Conservation (phyloP, 306 rosid genomes). For the Rosa multiflora region DNA sequence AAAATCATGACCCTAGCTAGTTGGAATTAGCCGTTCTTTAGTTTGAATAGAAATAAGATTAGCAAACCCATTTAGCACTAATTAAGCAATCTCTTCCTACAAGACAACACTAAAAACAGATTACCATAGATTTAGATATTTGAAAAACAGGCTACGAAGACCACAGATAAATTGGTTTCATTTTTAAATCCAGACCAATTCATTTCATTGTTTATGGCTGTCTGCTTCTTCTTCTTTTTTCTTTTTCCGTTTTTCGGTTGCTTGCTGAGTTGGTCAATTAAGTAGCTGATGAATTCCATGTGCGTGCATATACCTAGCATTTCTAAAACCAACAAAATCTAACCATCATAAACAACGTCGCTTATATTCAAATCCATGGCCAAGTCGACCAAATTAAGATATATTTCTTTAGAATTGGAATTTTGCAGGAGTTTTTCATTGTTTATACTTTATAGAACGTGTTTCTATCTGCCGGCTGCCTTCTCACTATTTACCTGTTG, state of each 20-base stretch:
- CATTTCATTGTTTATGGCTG: slow-evolving; percentile 1
- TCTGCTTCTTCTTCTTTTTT: background rate
- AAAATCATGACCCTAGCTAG: background rate
- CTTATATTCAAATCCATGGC: background rate
- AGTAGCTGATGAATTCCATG: background rate
- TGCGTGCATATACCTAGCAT: background rate
- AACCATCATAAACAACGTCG: background rate
- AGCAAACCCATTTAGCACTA: background rate
- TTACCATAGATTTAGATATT: slow-evolving; percentile 4
- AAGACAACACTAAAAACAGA: slow-evolving; percentile 17
- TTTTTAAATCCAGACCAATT: background rate
- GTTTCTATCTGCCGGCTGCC: background rate
- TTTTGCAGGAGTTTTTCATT: background rate
- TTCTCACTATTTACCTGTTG: background rate
- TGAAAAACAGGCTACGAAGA: background rate
- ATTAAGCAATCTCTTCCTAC: background rate
- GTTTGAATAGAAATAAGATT: background rate
- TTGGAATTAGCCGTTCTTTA: background rate
- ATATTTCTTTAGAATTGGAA: background rate
- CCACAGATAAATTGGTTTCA: background rate
- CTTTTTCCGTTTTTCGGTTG: too few species aligned
- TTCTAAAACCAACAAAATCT: background rate
- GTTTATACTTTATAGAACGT: background rate
- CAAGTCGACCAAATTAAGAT: background rate
- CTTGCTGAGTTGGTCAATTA: background rate